A percentile compares a stretch with the other conserved stretches of the same genome.
Conservation (phyloP, 2,329 filamentous ascomycete species). For the Gaeumannomyces tritici region DNA sequence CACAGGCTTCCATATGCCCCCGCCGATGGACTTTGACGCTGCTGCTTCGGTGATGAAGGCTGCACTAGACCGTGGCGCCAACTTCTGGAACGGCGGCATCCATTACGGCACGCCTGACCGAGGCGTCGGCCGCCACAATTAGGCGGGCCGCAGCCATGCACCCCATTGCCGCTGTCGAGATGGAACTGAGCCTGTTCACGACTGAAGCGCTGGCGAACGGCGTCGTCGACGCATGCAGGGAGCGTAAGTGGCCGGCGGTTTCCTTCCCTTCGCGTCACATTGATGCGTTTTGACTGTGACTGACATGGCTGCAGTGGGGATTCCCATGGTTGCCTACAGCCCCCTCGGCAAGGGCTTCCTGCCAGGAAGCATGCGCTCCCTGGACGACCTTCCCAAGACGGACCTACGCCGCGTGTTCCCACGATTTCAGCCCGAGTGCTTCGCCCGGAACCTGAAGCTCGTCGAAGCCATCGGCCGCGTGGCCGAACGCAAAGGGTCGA, state of each 20-base stretch:
- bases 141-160: conserved; percentile 10
- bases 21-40: too few relatives aligned
- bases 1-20: too few relatives aligned
- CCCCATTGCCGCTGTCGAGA: conserved; percentile 34
- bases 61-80: conserved; percentile 18
- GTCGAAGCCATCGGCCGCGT: not conserved
- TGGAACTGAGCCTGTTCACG: conserved; percentile 31
- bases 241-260: too few relatives aligned
- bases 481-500: not conserved
- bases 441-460: not conserved
- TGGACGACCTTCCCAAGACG: not conserved
- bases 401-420: not conserved
- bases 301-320: too few relatives aligned
- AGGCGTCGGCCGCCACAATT: too few relatives aligned
- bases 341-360: conserved; percentile 42
- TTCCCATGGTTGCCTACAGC: conserved; percentile 5
- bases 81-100: conserved; percentile 20
- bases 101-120: conserved; percentile 39
- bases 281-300: too few relatives aligned
- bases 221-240: conserved; percentile 12
- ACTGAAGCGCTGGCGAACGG: conserved; percentile 25
- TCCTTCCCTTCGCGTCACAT: too few relatives aligned
- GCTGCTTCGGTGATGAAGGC: not conserved
- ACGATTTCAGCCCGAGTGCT: not conserved
- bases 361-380: conserved; percentile 41